phyloP scores from a whole-genome alignment of 225 moss, liverwort and hornwort genomes.

The Sphagnum contortum region DNA sequence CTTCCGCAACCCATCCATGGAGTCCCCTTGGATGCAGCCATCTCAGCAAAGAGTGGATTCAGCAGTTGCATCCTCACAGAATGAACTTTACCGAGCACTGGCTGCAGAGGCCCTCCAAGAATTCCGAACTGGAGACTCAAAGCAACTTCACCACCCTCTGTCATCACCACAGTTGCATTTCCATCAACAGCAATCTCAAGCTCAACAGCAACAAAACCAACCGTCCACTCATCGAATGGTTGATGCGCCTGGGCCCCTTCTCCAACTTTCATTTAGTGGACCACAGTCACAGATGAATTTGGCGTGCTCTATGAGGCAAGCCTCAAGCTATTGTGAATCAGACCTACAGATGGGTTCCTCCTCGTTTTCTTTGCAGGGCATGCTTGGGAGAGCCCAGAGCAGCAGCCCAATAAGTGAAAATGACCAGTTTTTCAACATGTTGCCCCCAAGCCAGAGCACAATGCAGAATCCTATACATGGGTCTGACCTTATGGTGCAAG shows the following conservation, averaged over 20 bases:
- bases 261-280: constrained; percentile 67
- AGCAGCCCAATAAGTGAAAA: constrained; percentile 45
- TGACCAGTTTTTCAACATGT: constrained; percentile 52
- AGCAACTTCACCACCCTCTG: constrained; percentile 56
- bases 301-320: constrained; percentile 34
- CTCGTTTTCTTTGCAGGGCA: constrained; percentile 54
- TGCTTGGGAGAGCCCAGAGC: constrained; percentile 57
- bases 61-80: constrained; percentile 37
- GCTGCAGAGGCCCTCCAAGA: constrained; percentile 95
- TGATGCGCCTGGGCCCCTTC: constrained; percentile 64
- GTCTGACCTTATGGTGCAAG: background rate
- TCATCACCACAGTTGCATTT: constrained; percentile 50
- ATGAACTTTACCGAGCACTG: constrained; percentile 65
- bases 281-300: constrained; percentile 63
- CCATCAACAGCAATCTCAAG: constrained; percentile 18
- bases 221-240: constrained; percentile 55
- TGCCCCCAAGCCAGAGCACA: constrained; percentile 48
- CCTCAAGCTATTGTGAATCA: constrained; percentile 58
- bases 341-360: constrained; percentile 64
- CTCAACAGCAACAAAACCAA: constrained; percentile 26
- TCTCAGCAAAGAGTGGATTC: constrained; percentile 50
- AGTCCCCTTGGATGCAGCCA: constrained; percentile 53
- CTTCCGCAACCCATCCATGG: constrained; percentile 45
- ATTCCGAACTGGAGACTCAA: constrained; percentile 60
- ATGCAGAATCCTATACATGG: constrained; percentile 17